Conservation (phyloP, 2,329 filamentous ascomycete species). For the Fusarium guadeloupense region DNA sequence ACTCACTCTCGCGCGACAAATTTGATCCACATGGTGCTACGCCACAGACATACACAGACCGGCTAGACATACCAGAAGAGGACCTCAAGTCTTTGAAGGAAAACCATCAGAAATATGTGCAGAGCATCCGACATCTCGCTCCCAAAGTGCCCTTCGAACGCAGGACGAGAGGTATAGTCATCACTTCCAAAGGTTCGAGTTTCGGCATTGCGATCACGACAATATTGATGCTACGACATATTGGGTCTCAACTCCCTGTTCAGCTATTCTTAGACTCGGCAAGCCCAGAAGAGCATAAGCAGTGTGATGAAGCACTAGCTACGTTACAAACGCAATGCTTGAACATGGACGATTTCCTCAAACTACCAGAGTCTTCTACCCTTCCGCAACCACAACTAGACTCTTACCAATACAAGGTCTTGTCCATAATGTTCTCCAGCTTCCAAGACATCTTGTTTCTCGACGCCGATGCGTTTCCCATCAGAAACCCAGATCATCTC, state of each 20-base stretch:
- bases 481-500: slow-evolving; percentile 30
- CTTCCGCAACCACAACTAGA: slow-evolving; percentile 16
- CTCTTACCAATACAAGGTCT: slow-evolving; percentile 35
- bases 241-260: slow-evolving; percentile 29
- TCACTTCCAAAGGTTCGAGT: slow-evolving; percentile 26
- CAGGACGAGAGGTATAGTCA: slow-evolving; percentile 31
- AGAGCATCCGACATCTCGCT: slow-evolving; percentile 18
- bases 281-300: slow-evolving; percentile 15
- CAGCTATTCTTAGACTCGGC: slow-evolving; percentile 35
- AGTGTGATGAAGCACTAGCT: slow-evolving; percentile 15
- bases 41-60: slow-evolving; percentile 18
- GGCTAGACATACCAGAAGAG: slow-evolving; percentile 13
- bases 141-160: slow-evolving; percentile 19
- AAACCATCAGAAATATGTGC: slow-evolving; percentile 27
- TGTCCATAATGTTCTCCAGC: slow-evolving; percentile 38
- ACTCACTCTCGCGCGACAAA: slow-evolving; percentile 17
- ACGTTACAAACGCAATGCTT: slow-evolving; percentile 24
- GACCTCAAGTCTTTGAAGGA: slow-evolving; percentile 25
- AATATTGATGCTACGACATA: slow-evolving; percentile 35
- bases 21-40: slow-evolving; percentile 26
- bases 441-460: slow-evolving; percentile 38
- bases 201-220: slow-evolving; percentile 37
- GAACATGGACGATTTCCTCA: slow-evolving; percentile 36
- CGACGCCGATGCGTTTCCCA: slow-evolving; percentile 38
- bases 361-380: not conserved